Evolutionary conservation across 2,329 filamentous ascomycete species (phyloP).

Genomic region (Aureobasidium leucospermi): DNA sequence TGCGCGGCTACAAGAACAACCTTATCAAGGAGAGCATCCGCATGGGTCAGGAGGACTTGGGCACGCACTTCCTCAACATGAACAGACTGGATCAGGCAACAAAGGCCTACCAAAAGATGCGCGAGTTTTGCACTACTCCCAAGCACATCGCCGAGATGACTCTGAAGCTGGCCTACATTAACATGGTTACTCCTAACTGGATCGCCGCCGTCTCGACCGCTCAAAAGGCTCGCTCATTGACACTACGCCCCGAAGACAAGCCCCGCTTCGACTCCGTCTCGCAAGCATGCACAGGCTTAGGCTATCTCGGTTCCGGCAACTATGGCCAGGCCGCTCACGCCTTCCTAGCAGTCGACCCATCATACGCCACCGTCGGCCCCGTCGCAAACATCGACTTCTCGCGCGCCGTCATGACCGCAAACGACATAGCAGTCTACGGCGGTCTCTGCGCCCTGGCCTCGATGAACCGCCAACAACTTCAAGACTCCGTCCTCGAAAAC

Average conservation of each 20-base stretch:
- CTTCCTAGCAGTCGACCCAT: conserved; percentile 60
- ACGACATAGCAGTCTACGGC: conserved; percentile 88
- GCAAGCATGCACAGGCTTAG: conserved; percentile 53
- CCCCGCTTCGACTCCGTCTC: conserved; percentile 58
- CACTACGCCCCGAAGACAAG: conserved; percentile 50
- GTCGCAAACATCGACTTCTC: conserved; percentile 50
- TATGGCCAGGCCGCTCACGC: conserved; percentile 61
- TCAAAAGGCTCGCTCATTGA: conserved; percentile 37
- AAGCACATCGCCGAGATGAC: conserved; percentile 79
- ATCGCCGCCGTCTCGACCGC: conserved; percentile 46
- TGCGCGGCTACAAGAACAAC: conserved; percentile 94
- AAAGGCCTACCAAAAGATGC: conserved; percentile 78
- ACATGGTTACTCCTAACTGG: conserved; percentile 74
- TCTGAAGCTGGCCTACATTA: conserved; percentile 68
- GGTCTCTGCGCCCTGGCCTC: conserved; percentile 84
- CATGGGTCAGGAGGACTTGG: conserved; percentile 94
- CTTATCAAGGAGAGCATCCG: conserved; percentile 94
- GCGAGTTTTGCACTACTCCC: conserved; percentile 76
- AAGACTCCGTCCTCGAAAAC: conserved; percentile 71
- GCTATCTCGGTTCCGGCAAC: conserved; percentile 48
- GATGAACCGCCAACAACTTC: conserved; percentile 72
- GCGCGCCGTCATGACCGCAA: conserved; percentile 67
- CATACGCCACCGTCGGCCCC: conserved; percentile 34
- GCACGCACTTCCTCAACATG: conserved; percentile 70
- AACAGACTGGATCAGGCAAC: conserved; percentile 59